Evolutionary conservation across 371 early-diverging fungal species (phyloP), one percentile per base, ranked within the genome.

Genomic region (Actinomortierella wolfii): DNA sequence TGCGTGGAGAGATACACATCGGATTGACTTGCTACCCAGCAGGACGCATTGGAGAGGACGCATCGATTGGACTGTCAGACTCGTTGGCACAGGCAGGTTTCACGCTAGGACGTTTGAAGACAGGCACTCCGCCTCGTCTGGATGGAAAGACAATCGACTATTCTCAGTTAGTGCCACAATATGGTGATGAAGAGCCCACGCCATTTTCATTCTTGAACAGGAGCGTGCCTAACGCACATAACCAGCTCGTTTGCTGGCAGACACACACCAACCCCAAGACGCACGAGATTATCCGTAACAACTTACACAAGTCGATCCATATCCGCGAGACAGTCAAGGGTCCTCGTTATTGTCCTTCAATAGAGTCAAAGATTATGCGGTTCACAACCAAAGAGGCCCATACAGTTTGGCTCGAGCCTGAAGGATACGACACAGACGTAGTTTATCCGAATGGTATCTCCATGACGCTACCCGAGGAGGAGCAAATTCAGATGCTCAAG

Each of bases 361-460:
- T 94, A 29, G 94, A 94, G 69, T 85, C 90, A 54, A 94, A 94
- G 74, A 83, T 94, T 23, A 83, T 87, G 56, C 81, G 93, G 14
- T 94, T 94, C 52, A 73, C 79, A 18, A 79, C 85, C 18, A 87
- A 89, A 57, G 64, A 78, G 17, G 79, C 84, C 2, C 94, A 94
- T 52, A 79, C 85, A 9, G 82, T 94, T 20, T 94, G 93, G 93
- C 73, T 94, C 5, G 94, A 94, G 61, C 94, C 94, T 8, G 94
- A 94, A 74, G 91, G 89, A 41, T 68, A 80, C 47, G 87, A 92
- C 74, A 86, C 85, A 1, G 75, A 86, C 64, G 71, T 87, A 5
- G 86, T 93, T 2, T 94, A 94, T 64, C 93, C 93, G 0, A 93
- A 94, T 46, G 94, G 94, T 9, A 91, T 94, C 18, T 91, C 92